Conservation (phyloP, 2,329 filamentous ascomycete genomes). For the Fusarium metavorans region DNA sequence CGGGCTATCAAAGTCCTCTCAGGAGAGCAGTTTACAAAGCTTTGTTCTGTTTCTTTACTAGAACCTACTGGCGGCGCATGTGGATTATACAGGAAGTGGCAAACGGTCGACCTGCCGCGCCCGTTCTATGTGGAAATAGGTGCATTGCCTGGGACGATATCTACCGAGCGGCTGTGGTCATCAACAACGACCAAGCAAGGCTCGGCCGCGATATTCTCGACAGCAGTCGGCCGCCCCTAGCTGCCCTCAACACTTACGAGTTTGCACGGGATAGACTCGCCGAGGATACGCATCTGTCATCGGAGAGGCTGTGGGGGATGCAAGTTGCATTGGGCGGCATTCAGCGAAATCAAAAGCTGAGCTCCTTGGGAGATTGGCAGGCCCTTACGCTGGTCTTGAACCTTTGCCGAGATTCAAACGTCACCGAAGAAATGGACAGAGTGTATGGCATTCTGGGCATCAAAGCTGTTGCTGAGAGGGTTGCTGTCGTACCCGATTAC, state of each 20-base stretch:
- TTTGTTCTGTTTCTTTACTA: neutral
- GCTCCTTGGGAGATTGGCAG: neutral
- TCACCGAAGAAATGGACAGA: constrained; percentile 10
- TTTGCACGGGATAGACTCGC: neutral
- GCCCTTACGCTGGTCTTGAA: neutral
- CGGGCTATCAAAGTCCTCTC: neutral
- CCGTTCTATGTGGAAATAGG: neutral
- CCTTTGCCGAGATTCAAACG: neutral
- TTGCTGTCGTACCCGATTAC: neutral
- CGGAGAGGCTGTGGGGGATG: neutral
- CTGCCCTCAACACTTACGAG: neutral
- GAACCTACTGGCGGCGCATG: neutral
- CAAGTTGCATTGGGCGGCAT: neutral
- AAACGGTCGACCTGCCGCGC: neutral
- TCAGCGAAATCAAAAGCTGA: neutral
- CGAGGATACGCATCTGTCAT: neutral
- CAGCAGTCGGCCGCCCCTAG: neutral
- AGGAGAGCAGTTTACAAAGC: neutral
- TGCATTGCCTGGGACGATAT: constrained; percentile 7
- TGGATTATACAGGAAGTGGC: neutral
- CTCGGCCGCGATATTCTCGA: constrained; percentile 4
- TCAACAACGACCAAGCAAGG: neutral
- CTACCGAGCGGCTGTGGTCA: neutral
- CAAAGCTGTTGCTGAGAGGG: neutral
- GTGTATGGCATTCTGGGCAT: constrained; percentile 11